phyloP scores from a whole-genome alignment of 73 alveolate species.

The Tetrahymena malaccensis region DNA sequence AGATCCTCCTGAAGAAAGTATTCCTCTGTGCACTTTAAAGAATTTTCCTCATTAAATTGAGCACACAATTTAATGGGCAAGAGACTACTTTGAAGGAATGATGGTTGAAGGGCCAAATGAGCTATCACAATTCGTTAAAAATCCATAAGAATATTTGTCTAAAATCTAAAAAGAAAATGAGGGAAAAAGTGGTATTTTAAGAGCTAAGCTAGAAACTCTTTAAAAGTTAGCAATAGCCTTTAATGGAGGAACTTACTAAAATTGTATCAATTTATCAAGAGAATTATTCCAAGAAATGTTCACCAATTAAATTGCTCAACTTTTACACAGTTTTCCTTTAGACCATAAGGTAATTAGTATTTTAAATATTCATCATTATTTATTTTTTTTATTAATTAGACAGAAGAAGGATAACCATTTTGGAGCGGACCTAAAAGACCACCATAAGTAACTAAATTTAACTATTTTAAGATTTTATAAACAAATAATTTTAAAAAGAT shows the following conservation, averaged over 20 bases:
- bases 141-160: slow-evolving; percentile 57
- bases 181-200: neutral
- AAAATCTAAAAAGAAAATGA: slow-evolving; percentile 50
- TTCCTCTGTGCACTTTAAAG: slow-evolving; percentile 92
- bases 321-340: slow-evolving; percentile 74
- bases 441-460: slow-evolving; percentile 45
- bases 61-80: slow-evolving; percentile 99
- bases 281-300: slow-evolving; percentile 53
- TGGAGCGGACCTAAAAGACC: slow-evolving; percentile 96
- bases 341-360: slow-evolving; percentile 39
- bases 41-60: slow-evolving; percentile 96
- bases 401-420: slow-evolving; percentile 85
- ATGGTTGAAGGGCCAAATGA: slow-evolving; percentile 55
- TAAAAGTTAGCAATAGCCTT: slow-evolving; percentile 53
- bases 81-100: slow-evolving; percentile 87
- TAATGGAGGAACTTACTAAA: slow-evolving; percentile 59
- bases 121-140: slow-evolving; percentile 54
- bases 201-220: slow-evolving; percentile 60
- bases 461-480: neutral
- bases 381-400: neutral
- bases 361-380: neutral
- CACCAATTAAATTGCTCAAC: slow-evolving; percentile 47
- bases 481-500: neutral
- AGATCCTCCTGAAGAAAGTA: slow-evolving; percentile 88
- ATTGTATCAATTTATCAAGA: slow-evolving; percentile 65